Evolutionary conservation across 306 rosid genomes (phyloP).

Genomic region (Senna siamea): DNA sequence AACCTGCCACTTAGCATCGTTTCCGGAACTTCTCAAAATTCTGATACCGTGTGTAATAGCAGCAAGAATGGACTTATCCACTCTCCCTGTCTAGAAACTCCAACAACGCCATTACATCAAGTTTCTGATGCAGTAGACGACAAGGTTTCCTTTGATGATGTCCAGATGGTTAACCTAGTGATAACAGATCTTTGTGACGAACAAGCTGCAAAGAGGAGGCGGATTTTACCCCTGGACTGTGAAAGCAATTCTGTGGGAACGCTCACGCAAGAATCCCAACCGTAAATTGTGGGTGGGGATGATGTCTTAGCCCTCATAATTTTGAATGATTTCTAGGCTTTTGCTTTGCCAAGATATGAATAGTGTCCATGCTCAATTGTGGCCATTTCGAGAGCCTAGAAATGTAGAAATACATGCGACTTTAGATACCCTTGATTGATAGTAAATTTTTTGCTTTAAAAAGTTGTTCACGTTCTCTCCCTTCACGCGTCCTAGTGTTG

Average conservation of each 20-base stretch:
- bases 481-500: neutral
- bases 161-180: slow-evolving; percentile 37
- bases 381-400: slow-evolving; percentile 5
- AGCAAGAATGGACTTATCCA: slow-evolving; percentile 34
- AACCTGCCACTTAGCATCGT: slow-evolving; percentile 28
- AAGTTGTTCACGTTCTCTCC: neutral
- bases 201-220: slow-evolving; percentile 60
- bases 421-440: slow-evolving; percentile 6
- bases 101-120: slow-evolving; percentile 22
- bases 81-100: slow-evolving; percentile 40
- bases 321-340: slow-evolving; percentile 24
- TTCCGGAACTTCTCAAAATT: slow-evolving; percentile 38
- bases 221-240: slow-evolving; percentile 35
- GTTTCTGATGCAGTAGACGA: slow-evolving; percentile 32
- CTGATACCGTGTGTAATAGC: slow-evolving; percentile 25
- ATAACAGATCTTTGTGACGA: slow-evolving; percentile 46
- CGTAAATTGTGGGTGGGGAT: slow-evolving; percentile 26
- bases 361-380: slow-evolving; percentile 19
- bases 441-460: slow-evolving; percentile 2
- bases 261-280: slow-evolving; percentile 26
- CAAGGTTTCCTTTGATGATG: slow-evolving; percentile 35
- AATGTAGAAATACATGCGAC: slow-evolving; percentile 24
- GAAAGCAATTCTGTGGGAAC: slow-evolving; percentile 15
- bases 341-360: slow-evolving; percentile 36
- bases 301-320: neutral